phyloP scores from a whole-genome alignment of 768 basidiomycete species.

The Scleroderma bovista region DNA sequence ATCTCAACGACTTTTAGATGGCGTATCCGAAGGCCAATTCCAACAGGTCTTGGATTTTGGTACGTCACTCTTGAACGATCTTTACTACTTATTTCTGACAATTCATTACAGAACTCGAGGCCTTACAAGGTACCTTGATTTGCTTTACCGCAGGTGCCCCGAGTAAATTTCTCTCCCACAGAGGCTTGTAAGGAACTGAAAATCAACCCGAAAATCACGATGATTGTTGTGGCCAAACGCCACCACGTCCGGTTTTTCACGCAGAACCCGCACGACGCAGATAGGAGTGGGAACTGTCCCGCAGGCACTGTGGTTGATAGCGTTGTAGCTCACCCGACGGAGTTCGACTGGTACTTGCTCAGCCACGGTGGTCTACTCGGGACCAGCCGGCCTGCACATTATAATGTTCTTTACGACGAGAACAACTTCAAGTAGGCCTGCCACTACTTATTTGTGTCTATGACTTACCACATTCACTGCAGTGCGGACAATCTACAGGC shows the following conservation, averaged over 20 bases:
- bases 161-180: slow-evolving; percentile 21
- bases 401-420: slow-evolving; percentile 40
- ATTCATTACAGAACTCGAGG: slow-evolving; percentile 45
- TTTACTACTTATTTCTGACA: neutral
- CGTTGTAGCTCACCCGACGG: slow-evolving; percentile 62
- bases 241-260: slow-evolving; percentile 52
- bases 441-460: neutral
- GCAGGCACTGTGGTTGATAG: slow-evolving; percentile 77
- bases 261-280: slow-evolving; percentile 36
- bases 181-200: slow-evolving; percentile 57
- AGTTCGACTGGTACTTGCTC: slow-evolving; percentile 75
- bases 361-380: slow-evolving; percentile 75
- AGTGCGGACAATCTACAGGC: slow-evolving; percentile 67
- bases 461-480: slow-evolving; percentile 6
- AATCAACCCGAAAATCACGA: slow-evolving; percentile 63
- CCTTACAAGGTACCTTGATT: slow-evolving; percentile 45
- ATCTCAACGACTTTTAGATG: slow-evolving; percentile 30
- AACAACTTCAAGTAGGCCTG: slow-evolving; percentile 53
- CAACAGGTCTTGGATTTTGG: slow-evolving; percentile 46
- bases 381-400: slow-evolving; percentile 65
- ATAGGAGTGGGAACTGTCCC: slow-evolving; percentile 66
- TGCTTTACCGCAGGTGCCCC: neutral
- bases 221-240: slow-evolving; percentile 73
- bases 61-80: slow-evolving; percentile 21
- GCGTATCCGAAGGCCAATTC: slow-evolving; percentile 55